Base-by-base conservation (phyloP, 2,329 filamentous ascomycete genomes). In the Didymella pomorum region DNA sequence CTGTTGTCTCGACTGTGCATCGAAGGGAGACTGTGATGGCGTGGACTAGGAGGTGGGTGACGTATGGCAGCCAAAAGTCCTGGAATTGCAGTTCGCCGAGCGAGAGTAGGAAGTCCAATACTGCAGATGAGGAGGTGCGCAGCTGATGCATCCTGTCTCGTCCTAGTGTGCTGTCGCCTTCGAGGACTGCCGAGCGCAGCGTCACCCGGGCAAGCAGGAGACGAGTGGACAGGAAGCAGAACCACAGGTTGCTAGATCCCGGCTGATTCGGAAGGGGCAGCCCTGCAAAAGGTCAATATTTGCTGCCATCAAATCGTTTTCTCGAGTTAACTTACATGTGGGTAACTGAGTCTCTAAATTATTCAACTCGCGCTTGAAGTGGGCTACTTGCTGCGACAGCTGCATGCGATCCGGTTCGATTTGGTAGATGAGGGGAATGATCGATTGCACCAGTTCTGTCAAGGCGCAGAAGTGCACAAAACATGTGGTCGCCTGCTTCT, bases 391-490 rank as follows among this genome's bases (percentile, higher is more conserved):
- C 18, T 65, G 66, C 9, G 68, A 67, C 1, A 74, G 63, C 7
- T 73, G 67, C 9, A 68, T 49, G 8, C 69, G 65, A 26, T 74
- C 67, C 7, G 71, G 69, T 0, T 69, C 62, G 23, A 79, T 71
- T 25, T 73, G 69, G 54, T 79, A 79, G 0, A 79, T 71, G 9
- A 77, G 56, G 1, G 76, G 76, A 1, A 79, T 61, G 10, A 79
- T 71, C 25, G 77, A 72, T 7, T 76, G 75, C n/a, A 80, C 72
- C 9, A 79, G 68, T 43, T 76, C 71, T 68, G 71, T 83, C 66
- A 86, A 71, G 12, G 74, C 78, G 64, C 84, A 86, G 4, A 86
- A 74, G 20, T 82, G 79, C 35, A 84, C 79, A 56, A 85, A 85
- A 42, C 82, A 83, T 45, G 80, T 78, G 1, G 81, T 80, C 14